Evolutionary conservation across 257 asterid genomes (phyloP).

Genomic region (Rauvolfia tetraphylla): DNA sequence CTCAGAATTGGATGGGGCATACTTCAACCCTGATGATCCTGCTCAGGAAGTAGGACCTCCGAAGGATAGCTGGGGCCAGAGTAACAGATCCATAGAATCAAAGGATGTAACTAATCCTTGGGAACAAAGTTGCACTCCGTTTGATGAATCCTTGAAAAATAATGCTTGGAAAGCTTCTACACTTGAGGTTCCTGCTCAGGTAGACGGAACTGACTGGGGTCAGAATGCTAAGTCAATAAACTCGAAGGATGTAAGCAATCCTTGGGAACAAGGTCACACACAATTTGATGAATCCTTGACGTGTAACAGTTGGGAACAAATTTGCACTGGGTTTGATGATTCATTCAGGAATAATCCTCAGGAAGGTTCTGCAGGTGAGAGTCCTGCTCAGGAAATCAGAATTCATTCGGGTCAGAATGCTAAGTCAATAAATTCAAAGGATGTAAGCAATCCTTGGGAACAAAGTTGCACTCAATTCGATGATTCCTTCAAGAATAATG

Average conservation of each 20-base stretch:
- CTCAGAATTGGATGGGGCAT: constrained; percentile 62
- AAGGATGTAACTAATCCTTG: constrained; percentile 45
- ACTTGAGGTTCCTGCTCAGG: constrained; percentile 15
- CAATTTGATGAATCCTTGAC: too few species aligned
- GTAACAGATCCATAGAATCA: constrained; percentile 33
- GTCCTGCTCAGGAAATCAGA: constrained; percentile 19
- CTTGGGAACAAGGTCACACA: too few species aligned
- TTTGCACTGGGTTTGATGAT: constrained; percentile 26
- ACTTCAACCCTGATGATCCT: constrained; percentile 47
- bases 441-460: constrained; percentile 58
- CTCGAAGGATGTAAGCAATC: constrained; percentile 32
- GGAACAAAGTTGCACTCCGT: constrained; percentile 41
- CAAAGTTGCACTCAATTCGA: constrained; percentile 28
- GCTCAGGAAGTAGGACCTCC: constrained; percentile 20
- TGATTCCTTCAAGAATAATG: constrained; percentile 36
- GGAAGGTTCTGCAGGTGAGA: constrained; percentile 29
- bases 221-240: constrained; percentile 36
- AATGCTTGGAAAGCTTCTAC: constrained; percentile 45
- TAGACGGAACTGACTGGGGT: constrained; percentile 34
- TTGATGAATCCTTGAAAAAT: constrained; percentile 34
- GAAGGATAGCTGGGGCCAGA: constrained; percentile 35
- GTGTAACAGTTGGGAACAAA: too few species aligned
- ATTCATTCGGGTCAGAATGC: constrained; percentile 45
- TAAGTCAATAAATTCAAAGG: constrained; percentile 29
- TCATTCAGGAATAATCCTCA: constrained; percentile 40